Conservation (phyloP, 2,329 filamentous ascomycete species). For the Fusarium lyarnte region DNA sequence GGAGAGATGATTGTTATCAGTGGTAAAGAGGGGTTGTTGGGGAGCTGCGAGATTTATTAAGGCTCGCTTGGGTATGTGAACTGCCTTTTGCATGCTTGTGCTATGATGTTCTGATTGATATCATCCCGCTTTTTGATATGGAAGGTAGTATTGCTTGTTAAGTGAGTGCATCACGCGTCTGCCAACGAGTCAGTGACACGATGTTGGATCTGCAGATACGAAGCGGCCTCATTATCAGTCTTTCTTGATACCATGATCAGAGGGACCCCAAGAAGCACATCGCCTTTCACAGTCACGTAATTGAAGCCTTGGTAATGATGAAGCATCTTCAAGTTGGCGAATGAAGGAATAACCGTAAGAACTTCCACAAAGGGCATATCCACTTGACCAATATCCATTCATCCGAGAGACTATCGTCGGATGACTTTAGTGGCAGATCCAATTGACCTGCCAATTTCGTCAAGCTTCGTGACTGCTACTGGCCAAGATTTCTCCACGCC, state of each 20-base stretch:
- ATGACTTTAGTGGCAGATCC: fast-evolving
- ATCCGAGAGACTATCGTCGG: not conserved
- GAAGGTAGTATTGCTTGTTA: constrained; percentile 11
- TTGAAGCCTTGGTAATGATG: no score
- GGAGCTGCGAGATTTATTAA: constrained; percentile 12
- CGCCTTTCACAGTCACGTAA: no score
- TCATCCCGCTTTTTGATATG: not conserved
- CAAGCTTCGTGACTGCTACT: not conserved
- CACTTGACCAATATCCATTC: not conserved
- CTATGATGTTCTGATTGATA: not conserved
- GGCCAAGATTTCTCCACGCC: not conserved
- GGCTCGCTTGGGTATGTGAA: not conserved
- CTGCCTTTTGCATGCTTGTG: constrained; percentile 1
- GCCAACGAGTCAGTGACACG: not conserved
- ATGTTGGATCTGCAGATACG: not conserved
- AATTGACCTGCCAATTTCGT: not conserved
- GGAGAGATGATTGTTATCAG: not conserved
- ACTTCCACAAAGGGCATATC: not conserved
- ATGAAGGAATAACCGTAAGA: no score
- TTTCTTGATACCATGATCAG: not conserved
- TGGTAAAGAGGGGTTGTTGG: not conserved
- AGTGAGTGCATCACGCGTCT: not conserved
- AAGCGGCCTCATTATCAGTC: not conserved
- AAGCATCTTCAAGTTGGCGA: no score
- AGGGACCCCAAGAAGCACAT: fast-evolving